phyloP scores from a whole-genome alignment of 257 asterid genomes.

The Scutellaria baicalensis region DNA sequence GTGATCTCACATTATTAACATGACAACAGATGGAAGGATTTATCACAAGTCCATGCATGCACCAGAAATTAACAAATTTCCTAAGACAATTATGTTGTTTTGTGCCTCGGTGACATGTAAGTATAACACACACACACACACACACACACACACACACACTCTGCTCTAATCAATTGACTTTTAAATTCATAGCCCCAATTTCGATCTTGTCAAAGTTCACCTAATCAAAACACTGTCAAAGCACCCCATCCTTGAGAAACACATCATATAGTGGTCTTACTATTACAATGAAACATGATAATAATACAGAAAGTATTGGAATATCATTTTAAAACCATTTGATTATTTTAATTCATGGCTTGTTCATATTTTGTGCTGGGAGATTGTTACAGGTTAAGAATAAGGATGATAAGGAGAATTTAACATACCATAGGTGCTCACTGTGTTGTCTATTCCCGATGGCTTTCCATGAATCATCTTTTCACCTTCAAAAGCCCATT shows the following conservation, averaged over 20 bases:
- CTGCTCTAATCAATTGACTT: neutral
- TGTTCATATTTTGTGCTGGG: neutral
- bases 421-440: conserved; percentile 90
- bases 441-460: conserved; percentile 97
- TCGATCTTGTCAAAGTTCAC: neutral
- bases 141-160: neutral
- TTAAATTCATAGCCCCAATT: neutral
- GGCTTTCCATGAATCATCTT: conserved; percentile 97
- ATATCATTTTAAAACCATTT: neutral
- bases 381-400: neutral
- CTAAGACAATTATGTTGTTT: neutral
- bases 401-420: neutral
- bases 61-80: neutral
- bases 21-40: neutral
- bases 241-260: neutral
- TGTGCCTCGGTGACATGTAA: neutral
- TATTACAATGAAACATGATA: neutral
- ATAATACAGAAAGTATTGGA: neutral
- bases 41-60: conserved; percentile 2
- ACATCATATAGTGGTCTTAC: neutral
- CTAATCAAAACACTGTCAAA: neutral
- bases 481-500: conserved; percentile 97
- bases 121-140: no score
- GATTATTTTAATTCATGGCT: neutral
- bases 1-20: neutral